Percentiles rank a stretch among this genome's conserved stretches.
Conservation (phyloP, 768 basidiomycete species). For the Lyophyllum atratum region DNA sequence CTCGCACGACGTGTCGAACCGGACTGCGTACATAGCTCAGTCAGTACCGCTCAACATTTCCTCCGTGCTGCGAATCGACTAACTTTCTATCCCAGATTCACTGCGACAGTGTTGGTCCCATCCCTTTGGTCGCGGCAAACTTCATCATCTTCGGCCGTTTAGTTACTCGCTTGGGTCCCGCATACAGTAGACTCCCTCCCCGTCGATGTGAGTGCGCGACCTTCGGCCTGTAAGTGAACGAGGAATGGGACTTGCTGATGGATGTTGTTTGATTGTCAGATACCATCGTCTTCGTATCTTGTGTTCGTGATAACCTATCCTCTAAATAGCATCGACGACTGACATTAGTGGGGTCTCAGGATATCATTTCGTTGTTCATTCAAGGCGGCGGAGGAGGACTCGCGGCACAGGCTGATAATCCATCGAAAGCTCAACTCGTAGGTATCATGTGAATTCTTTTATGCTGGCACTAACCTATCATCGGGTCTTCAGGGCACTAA, state of each 20-base stretch:
- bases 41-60: neutral
- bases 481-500: neutral
- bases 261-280: neutral
- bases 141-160: conserved; percentile 58
- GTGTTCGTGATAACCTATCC: neutral
- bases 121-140: conserved; percentile 58
- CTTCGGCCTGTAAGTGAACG: neutral
- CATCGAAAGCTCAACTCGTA: neutral
- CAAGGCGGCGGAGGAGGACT: neutral
- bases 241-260: neutral
- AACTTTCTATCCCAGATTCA: conserved; percentile 42
- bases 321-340: neutral
- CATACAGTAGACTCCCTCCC: conserved; percentile 49
- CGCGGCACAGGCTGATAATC: neutral
- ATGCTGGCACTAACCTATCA: neutral
- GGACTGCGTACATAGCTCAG: neutral
- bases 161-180: conserved; percentile 42
- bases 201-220: conserved; percentile 42
- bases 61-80: too few relatives aligned
- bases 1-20: neutral
- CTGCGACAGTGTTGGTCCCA: conserved; percentile 55
- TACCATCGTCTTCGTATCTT: neutral
- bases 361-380: neutral
- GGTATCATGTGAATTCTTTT: neutral
- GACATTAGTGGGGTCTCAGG: neutral